A percentile compares a stretch with the other conserved stretches of the same genome.
Evolutionary conservation across 345 rosid species (phyloP).

Genomic region (Ceriops zippeliana): DNA sequence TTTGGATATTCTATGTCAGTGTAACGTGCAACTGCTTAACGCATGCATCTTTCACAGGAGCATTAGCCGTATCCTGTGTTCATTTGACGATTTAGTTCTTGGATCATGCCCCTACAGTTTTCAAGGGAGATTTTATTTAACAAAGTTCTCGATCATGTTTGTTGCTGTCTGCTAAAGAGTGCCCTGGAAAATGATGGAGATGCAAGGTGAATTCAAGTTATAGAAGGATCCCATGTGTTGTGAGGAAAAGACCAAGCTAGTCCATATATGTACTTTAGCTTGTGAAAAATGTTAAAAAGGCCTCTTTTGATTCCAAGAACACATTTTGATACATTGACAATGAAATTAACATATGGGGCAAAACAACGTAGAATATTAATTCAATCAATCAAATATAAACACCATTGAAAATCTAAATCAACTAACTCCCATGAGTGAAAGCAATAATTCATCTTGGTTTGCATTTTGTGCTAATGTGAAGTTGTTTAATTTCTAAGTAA

Average conservation of each 20-base stretch:
- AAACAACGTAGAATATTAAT: too few species aligned
- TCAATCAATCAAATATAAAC: too few species aligned
- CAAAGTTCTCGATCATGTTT: neutral
- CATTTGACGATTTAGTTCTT: neutral
- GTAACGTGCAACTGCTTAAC: neutral
- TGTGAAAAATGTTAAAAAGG: conserved; percentile 23
- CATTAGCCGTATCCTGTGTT: neutral
- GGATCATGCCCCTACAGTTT: neutral
- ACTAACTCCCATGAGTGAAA: too few species aligned
- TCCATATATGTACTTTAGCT: conserved; percentile 16
- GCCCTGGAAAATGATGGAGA: conserved; percentile 14
- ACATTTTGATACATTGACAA: too few species aligned
- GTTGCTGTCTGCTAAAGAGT: conserved; percentile 24
- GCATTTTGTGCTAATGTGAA: too few species aligned
- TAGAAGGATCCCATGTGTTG: conserved; percentile 12
- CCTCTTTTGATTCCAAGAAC: too few species aligned
- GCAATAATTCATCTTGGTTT: too few species aligned
- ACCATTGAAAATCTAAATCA: too few species aligned
- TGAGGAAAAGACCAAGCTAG: conserved; percentile 9
- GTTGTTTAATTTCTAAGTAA: too few species aligned
- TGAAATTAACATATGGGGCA: too few species aligned
- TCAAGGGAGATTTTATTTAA: neutral
- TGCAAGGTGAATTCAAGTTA: neutral
- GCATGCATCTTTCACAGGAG: too few species aligned
- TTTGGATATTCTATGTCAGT: too few species aligned